Conservation (phyloP, 2,329 filamentous ascomycete genomes). For the Fusarium sp. region DNA sequence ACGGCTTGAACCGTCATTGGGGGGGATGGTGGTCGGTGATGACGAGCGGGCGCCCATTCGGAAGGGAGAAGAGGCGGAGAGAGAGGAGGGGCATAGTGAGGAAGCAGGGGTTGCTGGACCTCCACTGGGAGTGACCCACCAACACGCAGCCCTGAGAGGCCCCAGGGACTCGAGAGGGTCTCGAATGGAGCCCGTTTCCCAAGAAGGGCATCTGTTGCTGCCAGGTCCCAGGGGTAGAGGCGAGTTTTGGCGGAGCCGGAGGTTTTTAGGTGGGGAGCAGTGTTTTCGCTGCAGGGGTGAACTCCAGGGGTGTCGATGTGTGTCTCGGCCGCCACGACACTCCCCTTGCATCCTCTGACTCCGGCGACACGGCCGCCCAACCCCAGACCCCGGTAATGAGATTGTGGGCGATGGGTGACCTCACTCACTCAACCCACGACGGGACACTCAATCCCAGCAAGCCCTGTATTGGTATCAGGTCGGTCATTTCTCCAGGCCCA, state of each 20-base stretch:
- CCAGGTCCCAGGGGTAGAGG: conserved; percentile 41
- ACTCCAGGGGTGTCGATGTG: conserved; percentile 36
- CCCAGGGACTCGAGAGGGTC: conserved; percentile 26
- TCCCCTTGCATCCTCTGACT: conserved; percentile 19
- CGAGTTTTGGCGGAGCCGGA: conserved; percentile 36
- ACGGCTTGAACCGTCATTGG: conserved; percentile 40
- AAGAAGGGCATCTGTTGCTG: conserved; percentile 32
- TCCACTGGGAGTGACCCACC: conserved; percentile 33
- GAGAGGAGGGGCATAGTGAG: conserved; percentile 31
- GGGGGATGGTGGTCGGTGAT: conserved; percentile 32
- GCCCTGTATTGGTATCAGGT: conserved; percentile 33
- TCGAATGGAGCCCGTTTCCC: conserved; percentile 21
- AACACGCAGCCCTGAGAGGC: conserved; percentile 25
- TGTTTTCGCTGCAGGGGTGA: conserved; percentile 20
- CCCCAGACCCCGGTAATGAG: conserved; percentile 29
- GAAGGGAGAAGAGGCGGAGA: conserved; percentile 21
- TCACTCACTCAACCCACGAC: conserved; percentile 17
- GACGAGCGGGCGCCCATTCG: conserved; percentile 40
- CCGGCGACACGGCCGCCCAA: conserved; percentile 14
- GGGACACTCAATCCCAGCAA: conserved; percentile 10
- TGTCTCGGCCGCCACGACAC: conserved; percentile 36
- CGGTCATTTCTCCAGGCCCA: conserved; percentile 19
- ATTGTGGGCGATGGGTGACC: conserved; percentile 17
- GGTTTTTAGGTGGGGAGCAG: conserved; percentile 36
- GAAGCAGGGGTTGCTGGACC: conserved; percentile 31